phyloP scores from a whole-genome alignment of 495 filamentous ascomycete species.

The Hypoxylon subgilvum region DNA sequence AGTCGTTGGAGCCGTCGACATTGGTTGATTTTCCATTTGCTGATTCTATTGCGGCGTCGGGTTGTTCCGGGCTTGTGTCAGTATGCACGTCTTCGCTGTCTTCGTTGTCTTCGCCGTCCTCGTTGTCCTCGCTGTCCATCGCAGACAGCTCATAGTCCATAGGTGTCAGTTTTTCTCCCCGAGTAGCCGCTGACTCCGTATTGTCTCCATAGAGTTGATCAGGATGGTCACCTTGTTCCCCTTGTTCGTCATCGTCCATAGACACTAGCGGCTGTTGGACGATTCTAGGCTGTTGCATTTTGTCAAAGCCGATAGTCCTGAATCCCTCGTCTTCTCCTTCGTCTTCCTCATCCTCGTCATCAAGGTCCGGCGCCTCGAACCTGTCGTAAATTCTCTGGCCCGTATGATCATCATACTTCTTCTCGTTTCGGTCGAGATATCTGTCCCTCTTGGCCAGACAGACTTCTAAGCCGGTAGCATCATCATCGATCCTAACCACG shows the following conservation, averaged over 20 bases:
- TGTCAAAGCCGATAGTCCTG: conserved; percentile 43
- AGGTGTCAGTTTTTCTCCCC: not conserved
- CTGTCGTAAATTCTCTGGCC: conserved; percentile 55
- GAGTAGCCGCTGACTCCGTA: not conserved
- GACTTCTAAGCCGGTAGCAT: conserved; percentile 56
- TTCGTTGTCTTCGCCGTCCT: too few relatives aligned
- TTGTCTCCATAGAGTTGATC: not conserved
- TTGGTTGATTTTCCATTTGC: not conserved
- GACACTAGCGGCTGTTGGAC: conserved; percentile 39
- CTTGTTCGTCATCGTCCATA: conserved; percentile 2
- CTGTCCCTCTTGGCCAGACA: conserved; percentile 75
- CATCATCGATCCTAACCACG: conserved; percentile 58
- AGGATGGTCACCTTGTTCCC: not conserved
- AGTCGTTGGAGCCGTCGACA: conserved; percentile 2
- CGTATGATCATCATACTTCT: conserved; percentile 50
- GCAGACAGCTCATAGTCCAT: not conserved
- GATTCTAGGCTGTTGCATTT: conserved; percentile 55
- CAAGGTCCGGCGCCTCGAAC: conserved; percentile 51
- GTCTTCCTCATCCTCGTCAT: conserved; percentile 47
- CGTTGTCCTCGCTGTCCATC: not conserved
- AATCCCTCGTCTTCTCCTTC: conserved; percentile 48
- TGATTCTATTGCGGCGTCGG: not conserved
- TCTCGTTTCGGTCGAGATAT: conserved; percentile 54
- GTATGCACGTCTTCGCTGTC: not conserved
- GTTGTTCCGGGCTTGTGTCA: not conserved